A percentile compares a stretch with the other conserved stretches of the same genome.
Evolutionary conservation across 202 grass and related monocot genomes (phyloP).

Genomic region (Cymbopogon flexuosus): DNA sequence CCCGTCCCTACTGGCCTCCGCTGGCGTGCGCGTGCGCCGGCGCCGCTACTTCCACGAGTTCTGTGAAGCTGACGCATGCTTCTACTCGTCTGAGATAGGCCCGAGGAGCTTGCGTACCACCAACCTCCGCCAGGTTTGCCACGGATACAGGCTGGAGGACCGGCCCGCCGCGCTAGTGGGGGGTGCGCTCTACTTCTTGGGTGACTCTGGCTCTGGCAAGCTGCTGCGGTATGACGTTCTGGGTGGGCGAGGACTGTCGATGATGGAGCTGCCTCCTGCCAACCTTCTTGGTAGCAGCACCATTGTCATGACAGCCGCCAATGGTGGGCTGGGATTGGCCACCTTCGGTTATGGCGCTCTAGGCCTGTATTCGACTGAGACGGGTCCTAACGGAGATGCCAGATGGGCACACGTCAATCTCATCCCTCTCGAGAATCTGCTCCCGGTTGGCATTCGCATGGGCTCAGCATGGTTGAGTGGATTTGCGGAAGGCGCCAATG

Average conservation of each 20-base stretch:
- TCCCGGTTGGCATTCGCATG: not conserved
- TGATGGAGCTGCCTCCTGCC: not conserved
- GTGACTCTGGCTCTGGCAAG: no score
- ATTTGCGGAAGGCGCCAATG: not conserved
- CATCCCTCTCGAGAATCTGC: not conserved
- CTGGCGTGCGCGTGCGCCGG: not conserved
- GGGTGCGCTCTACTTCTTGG: not conserved
- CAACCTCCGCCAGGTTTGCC: no score
- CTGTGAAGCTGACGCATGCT: no score
- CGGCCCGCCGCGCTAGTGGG: not conserved
- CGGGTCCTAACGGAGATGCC: not conserved
- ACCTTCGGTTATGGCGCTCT: not conserved
- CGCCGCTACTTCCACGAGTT: no score
- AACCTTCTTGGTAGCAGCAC: not conserved
- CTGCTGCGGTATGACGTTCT: not conserved
- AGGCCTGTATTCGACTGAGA: not conserved
- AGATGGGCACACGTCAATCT: not conserved
- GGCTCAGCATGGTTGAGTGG: not conserved
- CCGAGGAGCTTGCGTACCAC: accelerated
- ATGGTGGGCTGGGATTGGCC: not conserved
- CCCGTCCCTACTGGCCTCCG: not conserved
- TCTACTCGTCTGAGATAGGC: no score
- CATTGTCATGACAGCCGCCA: not conserved
- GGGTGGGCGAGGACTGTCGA: not conserved
- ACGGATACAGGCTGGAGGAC: no score